phyloP scores from a whole-genome alignment of 345 rosid species.

The Nephelium lappaceum region DNA sequence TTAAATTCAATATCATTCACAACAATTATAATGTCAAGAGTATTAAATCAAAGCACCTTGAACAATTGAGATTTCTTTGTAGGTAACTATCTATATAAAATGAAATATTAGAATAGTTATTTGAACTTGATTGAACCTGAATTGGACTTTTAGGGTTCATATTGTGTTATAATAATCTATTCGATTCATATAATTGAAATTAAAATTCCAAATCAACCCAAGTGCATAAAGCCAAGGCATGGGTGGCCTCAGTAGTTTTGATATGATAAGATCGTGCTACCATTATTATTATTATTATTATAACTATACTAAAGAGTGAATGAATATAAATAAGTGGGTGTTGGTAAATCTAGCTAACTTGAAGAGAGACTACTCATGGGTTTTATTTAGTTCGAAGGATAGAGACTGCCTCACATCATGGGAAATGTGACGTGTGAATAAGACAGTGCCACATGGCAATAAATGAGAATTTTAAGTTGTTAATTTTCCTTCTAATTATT shows the following conservation, averaged over 20 bases:
- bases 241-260: neutral
- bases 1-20: no score
- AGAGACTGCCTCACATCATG: neutral
- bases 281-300: neutral
- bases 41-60: no score
- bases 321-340: neutral
- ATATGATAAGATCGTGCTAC: neutral
- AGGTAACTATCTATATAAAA: no score
- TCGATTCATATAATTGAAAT: no score
- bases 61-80: no score
- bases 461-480: neutral
- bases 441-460: constrained; percentile 2
- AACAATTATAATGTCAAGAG: no score
- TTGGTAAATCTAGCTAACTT: neutral
- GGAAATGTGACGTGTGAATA: neutral
- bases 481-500: neutral
- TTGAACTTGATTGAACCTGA: no score
- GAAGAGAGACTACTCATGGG: neutral
- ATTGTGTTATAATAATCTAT: no score
- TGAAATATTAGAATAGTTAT: no score
- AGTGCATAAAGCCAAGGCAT: neutral
- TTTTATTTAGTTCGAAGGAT: neutral
- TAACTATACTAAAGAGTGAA: neutral
- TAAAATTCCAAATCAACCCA: no score
- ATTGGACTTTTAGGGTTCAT: no score